Conservation (phyloP, 2,329 filamentous ascomycete species). For the Paracoccidioides lutzii region DNA sequence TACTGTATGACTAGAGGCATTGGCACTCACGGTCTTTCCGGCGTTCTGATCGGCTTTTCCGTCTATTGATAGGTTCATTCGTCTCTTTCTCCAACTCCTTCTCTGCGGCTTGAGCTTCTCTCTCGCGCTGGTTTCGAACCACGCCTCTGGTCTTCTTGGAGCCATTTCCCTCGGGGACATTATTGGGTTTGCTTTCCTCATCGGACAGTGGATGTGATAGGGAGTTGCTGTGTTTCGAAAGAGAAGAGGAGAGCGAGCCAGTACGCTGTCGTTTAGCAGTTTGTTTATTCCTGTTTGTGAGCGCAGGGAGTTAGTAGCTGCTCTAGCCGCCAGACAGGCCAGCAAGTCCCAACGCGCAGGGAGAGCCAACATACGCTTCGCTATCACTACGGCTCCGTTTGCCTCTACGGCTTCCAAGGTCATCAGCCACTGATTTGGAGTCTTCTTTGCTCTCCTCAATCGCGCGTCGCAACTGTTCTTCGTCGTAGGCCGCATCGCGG, state of each 20-base stretch:
- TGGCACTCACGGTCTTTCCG: slow-evolving; percentile 59
- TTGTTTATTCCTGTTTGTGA: slow-evolving; percentile 48
- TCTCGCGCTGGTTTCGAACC: slow-evolving; percentile 41
- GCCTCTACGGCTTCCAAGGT: slow-evolving; percentile 47
- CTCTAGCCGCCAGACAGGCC: neutral
- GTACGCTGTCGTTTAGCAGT: slow-evolving; percentile 73
- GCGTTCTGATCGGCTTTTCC: slow-evolving; percentile 70
- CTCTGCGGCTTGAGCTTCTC: slow-evolving; percentile 34
- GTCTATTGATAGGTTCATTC: slow-evolving; percentile 61
- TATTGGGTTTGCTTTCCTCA: slow-evolving; percentile 45
- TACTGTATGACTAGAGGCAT: neutral
- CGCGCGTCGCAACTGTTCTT: slow-evolving; percentile 74
- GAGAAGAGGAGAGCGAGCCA: slow-evolving; percentile 57
- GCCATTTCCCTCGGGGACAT: slow-evolving; percentile 17
- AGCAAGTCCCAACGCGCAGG: slow-evolving; percentile 5
- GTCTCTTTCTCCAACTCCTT: slow-evolving; percentile 64
- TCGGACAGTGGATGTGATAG: slow-evolving; percentile 44
- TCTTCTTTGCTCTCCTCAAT: slow-evolving; percentile 94
- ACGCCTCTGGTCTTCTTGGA: slow-evolving; percentile 48
- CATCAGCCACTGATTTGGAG: slow-evolving; percentile 43
- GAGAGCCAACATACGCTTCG: slow-evolving; percentile 61
- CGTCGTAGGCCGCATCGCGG: slow-evolving; percentile 84
- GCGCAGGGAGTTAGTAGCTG: neutral
- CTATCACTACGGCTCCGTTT: slow-evolving; percentile 85
- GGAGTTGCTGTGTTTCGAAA: slow-evolving; percentile 36